Evolutionary conservation across 441 rosid species (phyloP), one percentile per base, ranked within the genome.

Genomic region (Brassica balearica): DNA sequence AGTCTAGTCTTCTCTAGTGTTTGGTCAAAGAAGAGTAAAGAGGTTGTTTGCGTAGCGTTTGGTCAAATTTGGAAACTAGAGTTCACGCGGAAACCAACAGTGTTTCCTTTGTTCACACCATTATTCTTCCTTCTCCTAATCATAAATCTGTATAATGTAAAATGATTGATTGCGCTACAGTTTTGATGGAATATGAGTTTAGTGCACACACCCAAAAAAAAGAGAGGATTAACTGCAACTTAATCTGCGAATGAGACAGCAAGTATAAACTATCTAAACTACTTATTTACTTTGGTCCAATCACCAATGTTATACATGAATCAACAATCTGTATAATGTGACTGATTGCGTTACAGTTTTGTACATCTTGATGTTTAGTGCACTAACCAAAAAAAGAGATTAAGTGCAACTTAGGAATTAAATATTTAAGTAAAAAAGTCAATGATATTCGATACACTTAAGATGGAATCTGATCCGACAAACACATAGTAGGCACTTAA

Each of bases 381-480:
- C 7, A 48, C 15, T 48, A 48, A 48, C 5, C 55, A 7, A 4
- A 12, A 41, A 46, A 5, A 46, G 55, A 48, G 15, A 48, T 48
- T 48, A 48, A 48, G 69, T 76, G 74, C 27, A 20, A 22, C 32
- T 70, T 12, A 72, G 6, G 14, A 72, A 72, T 71, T 46, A 66
- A 22, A 32, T 56, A 65, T 23, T 36, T 8, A 65, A 46, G 36
- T 46, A 0, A 46, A 48, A 74, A 79, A 79, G 82, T 73, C 78
- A 73, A 74, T 79, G 82, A 69, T 8, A 79, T 79, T 79, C 67
- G 70, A 74, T 38, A 1, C 11, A 34, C 71, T 62, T 1, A 41
- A 68, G 71, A 73, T 68, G 75, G 82, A 79, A 79, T 79, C 82
- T 20, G 82, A 79, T 79, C 82, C 82, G 78, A 79, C 82, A 79